Evolutionary conservation across 768 basidiomycete species (phyloP).

Genomic region (Multifurca ochricompacta): DNA sequence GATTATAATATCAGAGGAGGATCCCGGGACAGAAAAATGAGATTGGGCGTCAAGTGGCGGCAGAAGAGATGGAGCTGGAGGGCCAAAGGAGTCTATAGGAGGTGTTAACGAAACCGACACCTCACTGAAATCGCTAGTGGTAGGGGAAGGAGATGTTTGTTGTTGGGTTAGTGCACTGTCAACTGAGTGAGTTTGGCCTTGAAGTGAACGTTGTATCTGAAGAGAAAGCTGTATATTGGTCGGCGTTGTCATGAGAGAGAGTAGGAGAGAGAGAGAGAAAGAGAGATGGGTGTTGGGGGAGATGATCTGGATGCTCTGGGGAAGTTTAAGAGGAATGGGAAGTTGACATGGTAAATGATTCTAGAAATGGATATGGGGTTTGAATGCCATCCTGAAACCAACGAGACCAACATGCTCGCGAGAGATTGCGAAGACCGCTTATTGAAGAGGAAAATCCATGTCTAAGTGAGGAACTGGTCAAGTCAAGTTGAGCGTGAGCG

Average conservation of each 20-base stretch:
- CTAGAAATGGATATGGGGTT: conserved; percentile 13
- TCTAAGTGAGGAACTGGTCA: conserved; percentile 3
- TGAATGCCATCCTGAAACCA: conserved; percentile 18
- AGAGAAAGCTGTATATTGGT: conserved; percentile 9
- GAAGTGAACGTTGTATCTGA: conserved; percentile 8
- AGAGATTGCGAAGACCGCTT: conserved; percentile 3
- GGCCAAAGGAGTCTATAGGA: conserved; percentile 14
- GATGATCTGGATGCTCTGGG: not conserved
- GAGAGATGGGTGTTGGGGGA: too few relatives aligned
- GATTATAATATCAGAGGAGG: conserved; percentile 29
- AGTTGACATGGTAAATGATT: conserved; percentile 1
- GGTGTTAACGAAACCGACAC: conserved; percentile 5
- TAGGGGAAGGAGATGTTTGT: conserved; percentile 17
- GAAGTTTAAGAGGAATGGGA: conserved; percentile 14
- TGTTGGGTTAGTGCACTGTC: conserved; percentile 3
- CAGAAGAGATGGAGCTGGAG: conserved; percentile 19
- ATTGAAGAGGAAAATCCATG: conserved; percentile 4
- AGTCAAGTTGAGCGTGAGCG: too few relatives aligned
- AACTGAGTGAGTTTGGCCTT: conserved; percentile 1
- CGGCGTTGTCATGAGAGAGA: conserved; percentile 2
- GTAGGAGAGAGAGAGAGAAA: not conserved
- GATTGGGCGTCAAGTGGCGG: conserved; percentile 10
- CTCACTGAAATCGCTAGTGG: conserved; percentile 19
- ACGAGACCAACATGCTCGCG: conserved; percentile 7
- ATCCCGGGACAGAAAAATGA: conserved; percentile 8